These are phyloP conservation scores for Epichloe sp. DNA, from an alignment of 2,329 filamentous ascomycete genomes.

Conservation along the genomic window DNA sequence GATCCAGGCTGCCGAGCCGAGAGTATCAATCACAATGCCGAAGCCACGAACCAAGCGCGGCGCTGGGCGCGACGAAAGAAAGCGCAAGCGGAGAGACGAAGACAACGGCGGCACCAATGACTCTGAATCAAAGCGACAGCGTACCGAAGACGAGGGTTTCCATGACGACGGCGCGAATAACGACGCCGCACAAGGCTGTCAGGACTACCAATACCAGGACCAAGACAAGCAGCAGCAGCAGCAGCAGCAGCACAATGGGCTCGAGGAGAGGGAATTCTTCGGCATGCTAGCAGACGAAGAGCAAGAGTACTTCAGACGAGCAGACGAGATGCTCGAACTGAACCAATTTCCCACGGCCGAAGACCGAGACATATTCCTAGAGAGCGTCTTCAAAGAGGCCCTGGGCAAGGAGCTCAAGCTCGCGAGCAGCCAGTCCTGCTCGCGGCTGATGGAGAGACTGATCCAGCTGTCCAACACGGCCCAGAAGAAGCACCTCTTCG, in stretches of 20 bases:
- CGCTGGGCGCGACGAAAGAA: constrained; percentile 25
- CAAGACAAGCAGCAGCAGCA: constrained; percentile 13
- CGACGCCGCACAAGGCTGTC: not conserved
- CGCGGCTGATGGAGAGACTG: constrained; percentile 79
- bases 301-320: constrained; percentile 87
- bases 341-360: constrained; percentile 75
- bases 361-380: constrained; percentile 57
- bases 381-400: constrained; percentile 77
- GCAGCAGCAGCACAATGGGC: constrained; percentile 14
- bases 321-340: constrained; percentile 78
- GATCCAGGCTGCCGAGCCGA: not conserved
- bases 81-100: constrained; percentile 23
- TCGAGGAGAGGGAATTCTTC: constrained; percentile 63
- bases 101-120: constrained; percentile 7
- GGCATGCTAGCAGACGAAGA: constrained; percentile 87
- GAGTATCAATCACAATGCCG: constrained; percentile 21
- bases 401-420: constrained; percentile 91
- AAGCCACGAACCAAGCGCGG: constrained; percentile 31
- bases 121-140: constrained; percentile 14
- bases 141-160: constrained; percentile 9
- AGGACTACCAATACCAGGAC: constrained; percentile 11
- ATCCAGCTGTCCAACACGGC: constrained; percentile 65
- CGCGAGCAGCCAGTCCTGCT: constrained; percentile 90
- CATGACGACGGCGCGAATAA: not conserved
- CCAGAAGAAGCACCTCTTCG: constrained; percentile 80